phyloP scores from a whole-genome alignment of 2,329 filamentous ascomycete genomes.

The Emmonsia crescens region DNA sequence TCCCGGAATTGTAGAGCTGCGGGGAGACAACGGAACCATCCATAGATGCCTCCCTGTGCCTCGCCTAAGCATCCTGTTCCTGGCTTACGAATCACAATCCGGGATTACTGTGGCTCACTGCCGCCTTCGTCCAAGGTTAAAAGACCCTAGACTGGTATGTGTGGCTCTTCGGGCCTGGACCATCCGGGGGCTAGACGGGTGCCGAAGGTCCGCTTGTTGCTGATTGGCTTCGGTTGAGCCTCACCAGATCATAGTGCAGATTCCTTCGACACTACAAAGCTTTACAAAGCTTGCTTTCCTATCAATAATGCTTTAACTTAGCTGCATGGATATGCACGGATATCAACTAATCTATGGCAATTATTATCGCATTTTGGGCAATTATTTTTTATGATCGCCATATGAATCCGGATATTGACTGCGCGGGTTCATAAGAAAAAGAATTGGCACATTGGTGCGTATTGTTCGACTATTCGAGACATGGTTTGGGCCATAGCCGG shows the following conservation, averaged over 20 bases:
- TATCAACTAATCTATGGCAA: neutral
- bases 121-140: neutral
- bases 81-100: neutral
- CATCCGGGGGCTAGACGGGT: neutral
- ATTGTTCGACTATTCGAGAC: neutral
- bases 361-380: neutral
- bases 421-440: neutral
- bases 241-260: neutral
- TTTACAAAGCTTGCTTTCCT: neutral
- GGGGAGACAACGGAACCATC: neutral
- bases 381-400: neutral
- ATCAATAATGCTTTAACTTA: no score
- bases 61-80: slow-evolving; percentile 10
- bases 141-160: neutral
- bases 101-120: neutral
- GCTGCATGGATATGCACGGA: neutral
- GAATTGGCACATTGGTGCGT: neutral
- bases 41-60: neutral
- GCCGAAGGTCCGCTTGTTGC: neutral
- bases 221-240: slow-evolving; percentile 1
- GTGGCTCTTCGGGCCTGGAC: neutral
- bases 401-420: neutral
- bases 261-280: neutral
- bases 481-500: neutral
- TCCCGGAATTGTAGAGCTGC: neutral